Evolutionary conservation across 768 basidiomycete species (phyloP).

Genomic region (Xerocomellus chrysenteron): DNA sequence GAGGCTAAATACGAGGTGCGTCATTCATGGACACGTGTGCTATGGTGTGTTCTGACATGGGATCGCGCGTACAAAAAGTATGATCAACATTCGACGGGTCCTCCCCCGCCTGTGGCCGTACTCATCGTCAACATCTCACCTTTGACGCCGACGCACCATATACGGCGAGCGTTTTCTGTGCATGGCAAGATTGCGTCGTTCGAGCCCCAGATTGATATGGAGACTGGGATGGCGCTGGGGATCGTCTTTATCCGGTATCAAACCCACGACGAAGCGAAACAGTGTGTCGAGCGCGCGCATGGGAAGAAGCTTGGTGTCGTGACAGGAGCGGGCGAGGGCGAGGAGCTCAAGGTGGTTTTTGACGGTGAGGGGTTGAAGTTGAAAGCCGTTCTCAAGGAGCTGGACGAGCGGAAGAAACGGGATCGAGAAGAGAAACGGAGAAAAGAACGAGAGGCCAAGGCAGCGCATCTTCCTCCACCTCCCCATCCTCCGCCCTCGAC

Average conservation of each 20-base stretch:
- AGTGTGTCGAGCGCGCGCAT: conserved; percentile 64
- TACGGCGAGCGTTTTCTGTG: conserved; percentile 62
- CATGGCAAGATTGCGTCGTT: conserved; percentile 65
- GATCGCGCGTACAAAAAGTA: conserved; percentile 46
- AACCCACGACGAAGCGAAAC: conserved; percentile 64
- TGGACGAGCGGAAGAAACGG: conserved; percentile 51
- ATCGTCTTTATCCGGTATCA: conserved; percentile 72
- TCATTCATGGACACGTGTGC: conserved; percentile 1
- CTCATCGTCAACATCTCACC: conserved; percentile 71
- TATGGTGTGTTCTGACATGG: conserved; percentile 4
- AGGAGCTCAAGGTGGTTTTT: conserved; percentile 72
- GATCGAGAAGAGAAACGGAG: conserved; percentile 50
- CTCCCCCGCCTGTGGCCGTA: conserved; percentile 73
- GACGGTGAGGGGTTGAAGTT: conserved; percentile 72
- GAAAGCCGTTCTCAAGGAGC: conserved; percentile 63
- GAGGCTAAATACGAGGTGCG: conserved; percentile 58
- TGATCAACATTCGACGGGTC: conserved; percentile 68
- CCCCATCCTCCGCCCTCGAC: conserved; percentile 15
- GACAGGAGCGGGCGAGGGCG: conserved; percentile 42
- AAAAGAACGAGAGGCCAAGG: conserved; percentile 33
- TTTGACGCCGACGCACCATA: conserved; percentile 61
- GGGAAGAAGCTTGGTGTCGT: conserved; percentile 59
- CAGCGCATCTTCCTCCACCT: conserved; percentile 12
- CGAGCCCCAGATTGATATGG: conserved; percentile 75
- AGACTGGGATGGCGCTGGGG: conserved; percentile 81